Evolutionary conservation across 1,284 basidiomycete genomes (phyloP), one percentile per base, ranked within the genome.

Genomic region (Kwoniella shivajii): DNA sequence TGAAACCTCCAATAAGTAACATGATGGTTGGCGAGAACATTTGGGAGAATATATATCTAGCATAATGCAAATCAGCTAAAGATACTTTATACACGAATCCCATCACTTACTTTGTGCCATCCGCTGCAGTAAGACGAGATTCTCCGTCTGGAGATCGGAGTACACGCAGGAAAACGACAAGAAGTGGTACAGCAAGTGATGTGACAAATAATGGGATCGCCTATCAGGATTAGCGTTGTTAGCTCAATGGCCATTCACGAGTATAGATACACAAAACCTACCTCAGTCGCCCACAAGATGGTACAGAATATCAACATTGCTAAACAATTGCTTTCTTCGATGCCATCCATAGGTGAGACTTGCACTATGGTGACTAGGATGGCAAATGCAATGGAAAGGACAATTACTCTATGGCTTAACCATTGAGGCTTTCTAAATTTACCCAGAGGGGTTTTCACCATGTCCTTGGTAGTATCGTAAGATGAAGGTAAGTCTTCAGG

Each of bases 151-250:
- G 76, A 11, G 83, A 83, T 13, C 89, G 84, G 27, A 96, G 84
- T n/a, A 96, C 90, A 26, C 86, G 85, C 27, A 96, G 80, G 16
- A 86, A 80, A n/a, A 97, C 89, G n/a, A 96, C 85, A 3, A 97
- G 82, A 42, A 96, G 80, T 0, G 96, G 95, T 2, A 99, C 88
- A 54, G 89, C 81, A 59, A 90, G 86, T 1, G 92, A 95, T 0
- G 96, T 99, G 24, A 96, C 93, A 68, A 99, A 99, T 2, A 99
- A 83, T 2, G 95, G 94, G 50, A 99, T 93, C 20, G 93, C 93
- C 89, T 92, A 67, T 2, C 10, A 34, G 11, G 1, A n/a, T n/a
- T 24, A 20, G 27, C 3, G 6, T 20, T 22, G 16, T 47, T 29
- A 30, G 36, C 30, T 50, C 6, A 20, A 56, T 33, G 6, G 24